Percentiles rank a stretch among this genome's conserved stretches.
These are phyloP conservation scores for Striga hermonthica DNA, from an alignment of 305 asterid genomes.

Conservation along the genomic window DNA sequence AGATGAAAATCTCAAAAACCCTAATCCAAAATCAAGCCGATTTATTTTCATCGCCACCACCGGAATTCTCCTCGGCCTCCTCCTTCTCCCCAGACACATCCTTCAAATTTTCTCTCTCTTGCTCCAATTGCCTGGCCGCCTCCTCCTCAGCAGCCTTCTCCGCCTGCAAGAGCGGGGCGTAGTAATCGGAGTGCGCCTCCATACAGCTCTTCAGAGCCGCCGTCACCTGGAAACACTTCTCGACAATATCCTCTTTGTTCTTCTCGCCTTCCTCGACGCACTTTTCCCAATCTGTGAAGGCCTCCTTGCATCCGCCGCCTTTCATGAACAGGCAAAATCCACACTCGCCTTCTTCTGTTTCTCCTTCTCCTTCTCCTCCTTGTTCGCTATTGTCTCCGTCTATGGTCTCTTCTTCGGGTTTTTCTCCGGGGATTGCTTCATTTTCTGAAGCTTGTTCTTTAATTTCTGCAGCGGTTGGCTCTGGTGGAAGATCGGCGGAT, in stretches of 20 bases:
- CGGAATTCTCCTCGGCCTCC: conserved; percentile 25
- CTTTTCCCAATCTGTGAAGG: conserved; percentile 64
- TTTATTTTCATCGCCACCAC: conserved; percentile 21
- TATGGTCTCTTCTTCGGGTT: conserved; percentile 6
- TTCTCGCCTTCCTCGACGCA: conserved; percentile 69
- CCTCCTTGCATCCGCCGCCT: conserved; percentile 70
- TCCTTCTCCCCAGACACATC: conserved; percentile 21
- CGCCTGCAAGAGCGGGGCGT: conserved; percentile 61
- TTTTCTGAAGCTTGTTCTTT: conserved; percentile 27
- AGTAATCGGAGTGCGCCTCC: conserved; percentile 70
- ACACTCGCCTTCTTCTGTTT: conserved; percentile 58
- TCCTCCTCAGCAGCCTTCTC: conserved; percentile 50
- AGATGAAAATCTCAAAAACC: conserved; percentile 19
- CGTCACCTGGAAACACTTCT: conserved; percentile 56
- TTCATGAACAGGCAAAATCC: conserved; percentile 86
- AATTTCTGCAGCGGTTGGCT: conserved; percentile 26
- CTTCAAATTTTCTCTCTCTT: conserved; percentile 35
- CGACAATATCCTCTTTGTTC: conserved; percentile 56
- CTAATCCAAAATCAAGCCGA: conserved; percentile 17
- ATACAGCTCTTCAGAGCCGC: conserved; percentile 62
- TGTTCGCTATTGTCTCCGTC: conserved; percentile 25
- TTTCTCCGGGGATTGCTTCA: neutral
- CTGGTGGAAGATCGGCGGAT: conserved; percentile 23
- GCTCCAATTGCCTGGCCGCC: conserved; percentile 37
- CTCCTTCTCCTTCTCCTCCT: conserved; percentile 48